Evolutionary conservation across 2,329 filamentous ascomycete species (phyloP), one percentile per base, ranked within the genome.

Genomic region (Helotiales sp.): DNA sequence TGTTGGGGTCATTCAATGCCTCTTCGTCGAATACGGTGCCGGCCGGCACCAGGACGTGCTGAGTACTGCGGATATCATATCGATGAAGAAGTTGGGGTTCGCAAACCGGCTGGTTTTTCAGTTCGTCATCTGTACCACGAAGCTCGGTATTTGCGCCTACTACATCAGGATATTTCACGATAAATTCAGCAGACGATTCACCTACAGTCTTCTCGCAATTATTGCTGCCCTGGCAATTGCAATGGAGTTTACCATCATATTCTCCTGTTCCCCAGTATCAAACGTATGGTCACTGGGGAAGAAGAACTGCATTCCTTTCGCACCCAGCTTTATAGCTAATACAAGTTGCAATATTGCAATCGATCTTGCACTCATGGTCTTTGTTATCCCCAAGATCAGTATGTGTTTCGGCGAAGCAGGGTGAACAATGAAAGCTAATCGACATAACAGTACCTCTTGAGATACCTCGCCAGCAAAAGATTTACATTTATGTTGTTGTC

Each of bases 361-460:
- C 28, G 70, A 72, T 57, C 6, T 73, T 7, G 13, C 62, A 17
- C 50, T 73, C 30, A 65, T 73, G 55, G 40, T 30, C n/a, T 73
- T 71, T 65, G 70, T 67, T 1, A 62, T 73, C 17, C 72, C 69
- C 40, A 43, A 65, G 43, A 61, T 73, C 30, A 30, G 70, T 72
- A 65, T 26, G 70, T 66, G 20, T n/a, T 8, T 20, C 17, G 3
- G 17, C 3, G 40, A n/a, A n/a, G n/a, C n/a, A n/a, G n/a, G n/a
- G n/a, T n/a, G n/a, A 43, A n/a, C 15, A 34, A 28, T 7, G 3
- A 20, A 0, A 55, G n/a, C 11, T 34, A 13, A 47, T 22, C n/a
- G n/a, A 55, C 11, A 49, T 7, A 15, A 43, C 30, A 72, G 68
- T 68, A 15, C 58, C 69, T 1, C 45, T 73, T 4, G 34, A 72